Percentiles rank a stretch among this genome's conserved stretches.
Evolutionary conservation across 2,329 filamentous ascomycete species (phyloP).

Genomic region (Pseudopithomyces maydicus): DNA sequence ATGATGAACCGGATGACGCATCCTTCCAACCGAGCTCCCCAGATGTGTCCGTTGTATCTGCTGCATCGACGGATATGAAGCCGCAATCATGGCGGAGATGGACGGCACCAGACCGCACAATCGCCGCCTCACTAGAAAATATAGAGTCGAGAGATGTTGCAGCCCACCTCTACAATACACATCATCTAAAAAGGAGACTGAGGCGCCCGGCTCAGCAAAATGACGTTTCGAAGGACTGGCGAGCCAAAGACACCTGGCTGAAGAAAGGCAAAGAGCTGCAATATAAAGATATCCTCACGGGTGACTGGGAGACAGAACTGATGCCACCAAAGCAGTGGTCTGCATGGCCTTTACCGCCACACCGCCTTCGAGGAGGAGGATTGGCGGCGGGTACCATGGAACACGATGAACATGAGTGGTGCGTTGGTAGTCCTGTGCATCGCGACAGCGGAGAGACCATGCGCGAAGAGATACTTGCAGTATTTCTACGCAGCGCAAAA

Average conservation of each 20-base stretch:
- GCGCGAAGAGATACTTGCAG: conserved; percentile 71
- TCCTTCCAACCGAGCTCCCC: conserved; percentile 12
- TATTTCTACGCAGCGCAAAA: conserved; percentile 70
- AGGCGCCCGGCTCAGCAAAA: conserved; percentile 21
- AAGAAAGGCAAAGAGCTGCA: conserved; percentile 35
- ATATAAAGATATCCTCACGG: conserved; percentile 26
- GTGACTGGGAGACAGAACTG: conserved; percentile 42
- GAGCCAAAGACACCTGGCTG: conserved; percentile 49
- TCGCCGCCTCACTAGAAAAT: conserved; percentile 67
- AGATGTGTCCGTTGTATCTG: conserved; percentile 8
- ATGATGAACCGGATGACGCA: conserved; percentile 17
- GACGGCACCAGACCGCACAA: conserved; percentile 66
- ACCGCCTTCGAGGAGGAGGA: conserved; percentile 65
- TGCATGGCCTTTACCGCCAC: conserved; percentile 77
- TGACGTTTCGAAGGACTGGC: conserved; percentile 35
- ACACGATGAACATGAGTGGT: conserved; percentile 59
- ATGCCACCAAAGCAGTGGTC: conserved; percentile 69
- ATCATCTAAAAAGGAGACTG: conserved; percentile 65
- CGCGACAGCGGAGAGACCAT: conserved; percentile 64
- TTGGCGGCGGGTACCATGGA: conserved; percentile 40
- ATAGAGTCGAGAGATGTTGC: conserved; percentile 70
- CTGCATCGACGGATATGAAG: conserved; percentile 55
- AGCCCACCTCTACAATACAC: conserved; percentile 79
- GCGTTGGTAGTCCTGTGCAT: conserved; percentile 51
- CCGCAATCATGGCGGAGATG: conserved; percentile 68